Conservation (phyloP, 139 green algal species). For the Tetradesmus lagerheimii region DNA sequence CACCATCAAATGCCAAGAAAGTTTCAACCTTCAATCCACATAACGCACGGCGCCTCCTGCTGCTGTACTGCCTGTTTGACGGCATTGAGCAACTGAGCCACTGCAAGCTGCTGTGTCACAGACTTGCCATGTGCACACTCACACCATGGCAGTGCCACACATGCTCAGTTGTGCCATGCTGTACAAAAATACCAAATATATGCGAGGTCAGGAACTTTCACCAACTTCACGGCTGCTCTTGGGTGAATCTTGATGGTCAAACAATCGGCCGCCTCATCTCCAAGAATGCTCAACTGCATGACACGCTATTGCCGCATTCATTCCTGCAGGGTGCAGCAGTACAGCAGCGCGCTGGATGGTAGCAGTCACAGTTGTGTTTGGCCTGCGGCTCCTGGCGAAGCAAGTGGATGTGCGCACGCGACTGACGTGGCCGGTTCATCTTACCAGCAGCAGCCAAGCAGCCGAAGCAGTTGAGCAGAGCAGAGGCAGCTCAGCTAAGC, state of each 20-base stretch:
- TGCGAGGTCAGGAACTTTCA: no score
- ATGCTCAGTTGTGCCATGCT: no score
- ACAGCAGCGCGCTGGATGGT: background rate
- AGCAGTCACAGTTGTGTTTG: background rate
- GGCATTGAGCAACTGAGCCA: background rate
- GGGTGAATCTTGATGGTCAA: background rate
- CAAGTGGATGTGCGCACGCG: background rate
- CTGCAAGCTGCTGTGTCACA: background rate
- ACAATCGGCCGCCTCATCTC: background rate
- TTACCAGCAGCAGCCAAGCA: background rate
- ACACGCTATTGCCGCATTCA: background rate
- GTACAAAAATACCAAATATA: no score
- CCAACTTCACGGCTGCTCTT: no score
- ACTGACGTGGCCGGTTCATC: background rate
- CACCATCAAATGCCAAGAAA: background rate
- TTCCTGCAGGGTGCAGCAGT: slow-evolving; percentile 1
- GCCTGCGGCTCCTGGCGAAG: background rate
- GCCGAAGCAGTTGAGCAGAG: background rate
- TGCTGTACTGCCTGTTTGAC: background rate
- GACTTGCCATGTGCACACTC: background rate
- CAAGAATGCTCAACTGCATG: background rate
- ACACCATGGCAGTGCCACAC: no score
- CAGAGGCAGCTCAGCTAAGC: background rate
- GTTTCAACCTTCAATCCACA: background rate
- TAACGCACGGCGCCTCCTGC: background rate